Evolutionary conservation across 2,329 filamentous ascomycete species (phyloP), one percentile per base, ranked within the genome.

Genomic region (Epichloe gansuensis): DNA sequence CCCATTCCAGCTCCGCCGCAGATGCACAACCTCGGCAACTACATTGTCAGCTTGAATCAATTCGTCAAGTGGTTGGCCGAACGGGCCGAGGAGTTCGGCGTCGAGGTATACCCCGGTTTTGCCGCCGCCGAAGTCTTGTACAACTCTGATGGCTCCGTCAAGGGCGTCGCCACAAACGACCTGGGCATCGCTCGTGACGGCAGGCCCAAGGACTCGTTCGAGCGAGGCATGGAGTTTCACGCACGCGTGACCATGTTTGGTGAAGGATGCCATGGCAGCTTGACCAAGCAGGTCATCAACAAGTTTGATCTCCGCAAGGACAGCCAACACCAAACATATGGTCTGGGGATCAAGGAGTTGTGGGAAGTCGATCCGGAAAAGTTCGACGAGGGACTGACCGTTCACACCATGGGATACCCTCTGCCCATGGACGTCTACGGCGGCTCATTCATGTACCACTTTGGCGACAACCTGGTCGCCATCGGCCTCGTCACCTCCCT

Each of bases 381-480:
- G 70, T 97, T 96, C 70, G 77, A 85, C 55, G 86, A 86, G 63
- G 93, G 93, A 50, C 75, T 91, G 59, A 80, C 97, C 45, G 80
- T 84, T 4, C 93, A 98, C 72, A 87, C 89, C 4, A 81, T 98
- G 83, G 93, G 93, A 21, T 97, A 95, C 63, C 93, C 93, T 21
- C 71, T 98, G 44, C 81, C 89, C 15, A 81, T 77, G 60, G 85
- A 97, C 64, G 93, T 90, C 8, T 98, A 98, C 65, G 93, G 93
- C 59, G 93, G 93, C 58, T 89, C 87, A n/a, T 98, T 89, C 84
- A 90, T 98, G 87, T 98, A 98, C 65, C 93, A 98, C 69, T 98
- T 97, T 68, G 93, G 90, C 39, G 91, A 98, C 61, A 98, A 97
- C 69, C 79, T 97, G 61, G 91, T 98, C 54, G 89, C 84, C 59